Conservation (phyloP, 1,139 yeast genomes). For the Yamadazyma oceani region DNA sequence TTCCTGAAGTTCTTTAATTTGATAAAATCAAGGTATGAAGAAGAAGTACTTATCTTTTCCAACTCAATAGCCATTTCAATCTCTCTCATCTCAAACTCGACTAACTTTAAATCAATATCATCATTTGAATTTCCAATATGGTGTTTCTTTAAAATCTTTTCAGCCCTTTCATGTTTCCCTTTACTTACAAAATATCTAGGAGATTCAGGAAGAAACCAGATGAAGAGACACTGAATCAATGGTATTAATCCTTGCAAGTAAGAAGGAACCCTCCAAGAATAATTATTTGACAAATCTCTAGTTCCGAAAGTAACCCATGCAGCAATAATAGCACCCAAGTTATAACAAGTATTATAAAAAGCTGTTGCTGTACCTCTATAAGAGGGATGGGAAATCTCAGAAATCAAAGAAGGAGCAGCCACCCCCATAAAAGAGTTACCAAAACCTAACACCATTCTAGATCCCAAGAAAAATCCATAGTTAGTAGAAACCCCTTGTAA, state of each 20-base stretch:
- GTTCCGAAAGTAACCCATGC: slow-evolving; percentile 56
- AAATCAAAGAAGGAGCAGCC: slow-evolving; percentile 39
- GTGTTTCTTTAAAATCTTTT: slow-evolving; percentile 38
- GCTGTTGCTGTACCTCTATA: slow-evolving; percentile 48
- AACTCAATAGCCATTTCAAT: slow-evolving; percentile 40
- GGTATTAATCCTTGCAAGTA: slow-evolving; percentile 44
- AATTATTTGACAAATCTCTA: slow-evolving; percentile 26
- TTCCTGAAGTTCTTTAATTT: slow-evolving; percentile 39
- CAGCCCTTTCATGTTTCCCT: slow-evolving; percentile 37
- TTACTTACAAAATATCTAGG: slow-evolving; percentile 43
- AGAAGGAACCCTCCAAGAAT: slow-evolving; percentile 49
- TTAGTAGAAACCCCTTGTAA: slow-evolving; percentile 34
- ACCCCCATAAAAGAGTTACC: slow-evolving; percentile 39
- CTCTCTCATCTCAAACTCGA: slow-evolving; percentile 47
- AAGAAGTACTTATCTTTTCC: slow-evolving; percentile 26
- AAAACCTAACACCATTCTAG: background rate
- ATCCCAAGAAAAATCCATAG: background rate
- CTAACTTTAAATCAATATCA: slow-evolving; percentile 31
- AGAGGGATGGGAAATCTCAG: slow-evolving; percentile 47
- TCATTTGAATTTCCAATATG: slow-evolving; percentile 40
- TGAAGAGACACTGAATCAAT: slow-evolving; percentile 21
- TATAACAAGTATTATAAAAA: slow-evolving; percentile 49
- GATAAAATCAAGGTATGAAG: slow-evolving; percentile 37
- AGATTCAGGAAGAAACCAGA: slow-evolving; percentile 46
- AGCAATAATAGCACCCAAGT: slow-evolving; percentile 54